These are phyloP conservation scores for Diaporthe citriasiana DNA, from an alignment of 2,329 filamentous ascomycete species.

Conservation along the genomic window DNA sequence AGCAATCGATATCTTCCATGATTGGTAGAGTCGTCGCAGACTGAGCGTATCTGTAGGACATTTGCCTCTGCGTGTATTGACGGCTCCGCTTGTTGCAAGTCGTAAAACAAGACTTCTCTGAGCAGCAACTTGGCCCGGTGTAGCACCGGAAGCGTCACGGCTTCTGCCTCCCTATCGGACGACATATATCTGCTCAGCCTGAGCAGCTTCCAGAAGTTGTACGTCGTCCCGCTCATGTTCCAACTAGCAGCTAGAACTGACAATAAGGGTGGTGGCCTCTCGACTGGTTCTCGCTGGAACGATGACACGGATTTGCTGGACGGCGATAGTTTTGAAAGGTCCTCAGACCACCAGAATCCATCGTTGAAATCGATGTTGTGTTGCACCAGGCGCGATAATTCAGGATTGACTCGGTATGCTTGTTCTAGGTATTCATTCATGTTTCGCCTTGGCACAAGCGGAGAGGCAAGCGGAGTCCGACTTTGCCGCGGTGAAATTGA, in stretches of 20 bases:
- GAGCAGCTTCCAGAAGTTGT: constrained; percentile 67
- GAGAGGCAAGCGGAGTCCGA: constrained; percentile 65
- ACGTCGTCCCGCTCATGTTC: constrained; percentile 63
- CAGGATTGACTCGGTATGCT: constrained; percentile 58
- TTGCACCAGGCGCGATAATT: constrained; percentile 58
- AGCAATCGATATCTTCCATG: constrained; percentile 64
- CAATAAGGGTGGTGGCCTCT: constrained; percentile 63
- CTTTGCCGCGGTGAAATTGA: constrained; percentile 63
- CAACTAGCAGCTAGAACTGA: constrained; percentile 65
- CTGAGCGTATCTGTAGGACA: constrained; percentile 50
- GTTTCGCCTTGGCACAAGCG: constrained; percentile 61
- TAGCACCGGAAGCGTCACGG: constrained; percentile 63
- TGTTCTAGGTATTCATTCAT: constrained; percentile 67
- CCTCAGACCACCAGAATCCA: constrained; percentile 71
- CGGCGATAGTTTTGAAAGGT: constrained; percentile 58
- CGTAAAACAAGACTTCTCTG: constrained; percentile 68
- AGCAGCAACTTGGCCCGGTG: constrained; percentile 69
- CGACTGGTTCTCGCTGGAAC: constrained; percentile 56
- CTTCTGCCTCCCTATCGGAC: constrained; percentile 62
- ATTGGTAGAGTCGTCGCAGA: constrained; percentile 60
- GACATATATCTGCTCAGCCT: constrained; percentile 65
- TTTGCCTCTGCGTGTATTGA: constrained; percentile 57
- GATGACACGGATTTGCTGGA: constrained; percentile 55
- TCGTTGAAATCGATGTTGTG: constrained; percentile 67
- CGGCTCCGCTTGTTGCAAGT: constrained; percentile 64